Percentiles rank a stretch among this genome's conserved stretches.
Evolutionary conservation across 805 yeast species (phyloP).

Genomic region (Diddensiella transvaalensis): DNA sequence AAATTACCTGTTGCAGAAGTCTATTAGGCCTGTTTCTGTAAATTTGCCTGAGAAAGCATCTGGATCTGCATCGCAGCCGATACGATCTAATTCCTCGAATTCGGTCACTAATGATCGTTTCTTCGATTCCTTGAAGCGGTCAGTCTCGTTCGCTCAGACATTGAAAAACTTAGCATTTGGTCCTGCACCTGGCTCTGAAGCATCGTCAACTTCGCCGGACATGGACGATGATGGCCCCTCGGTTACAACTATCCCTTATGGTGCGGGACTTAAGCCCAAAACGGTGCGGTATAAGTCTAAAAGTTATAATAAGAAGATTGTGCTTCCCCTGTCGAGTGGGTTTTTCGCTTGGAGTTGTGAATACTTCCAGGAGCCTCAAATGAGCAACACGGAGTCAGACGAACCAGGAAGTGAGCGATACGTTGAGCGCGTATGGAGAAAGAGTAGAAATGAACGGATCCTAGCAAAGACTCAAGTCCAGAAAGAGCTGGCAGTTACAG

Average conservation of each 20-base stretch:
- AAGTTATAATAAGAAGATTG: slow-evolving; percentile 21
- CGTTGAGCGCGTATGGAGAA: slow-evolving; percentile 78
- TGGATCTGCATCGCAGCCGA: background rate
- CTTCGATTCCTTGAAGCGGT: slow-evolving; percentile 22
- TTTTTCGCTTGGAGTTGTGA: slow-evolving; percentile 56
- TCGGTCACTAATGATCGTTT: slow-evolving; percentile 3
- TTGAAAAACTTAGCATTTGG: slow-evolving; percentile 21
- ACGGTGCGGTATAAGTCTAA: slow-evolving; percentile 29
- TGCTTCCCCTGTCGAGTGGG: slow-evolving; percentile 33
- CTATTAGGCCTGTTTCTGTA: slow-evolving; percentile 1
- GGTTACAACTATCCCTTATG: slow-evolving; percentile 30
- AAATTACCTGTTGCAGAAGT: slow-evolving; percentile 1
- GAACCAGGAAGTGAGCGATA: slow-evolving; percentile 91
- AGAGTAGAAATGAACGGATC: slow-evolving; percentile 81
- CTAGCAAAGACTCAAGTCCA: slow-evolving; percentile 89
- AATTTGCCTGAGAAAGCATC: background rate
- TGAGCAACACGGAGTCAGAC: slow-evolving; percentile 77
- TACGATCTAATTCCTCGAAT: background rate
- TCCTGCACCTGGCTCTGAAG: background rate
- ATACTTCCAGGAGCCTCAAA: slow-evolving; percentile 94
- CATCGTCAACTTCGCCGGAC: background rate
- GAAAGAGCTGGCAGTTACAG: slow-evolving; percentile 74
- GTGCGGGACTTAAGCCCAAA: slow-evolving; percentile 30
- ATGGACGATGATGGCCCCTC: slow-evolving; percentile 10
- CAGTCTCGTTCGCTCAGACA: slow-evolving; percentile 26